Evolutionary conservation across 441 rosid species (phyloP), one percentile per base, ranked within the genome.

Genomic region (Manihot esculenta): DNA sequence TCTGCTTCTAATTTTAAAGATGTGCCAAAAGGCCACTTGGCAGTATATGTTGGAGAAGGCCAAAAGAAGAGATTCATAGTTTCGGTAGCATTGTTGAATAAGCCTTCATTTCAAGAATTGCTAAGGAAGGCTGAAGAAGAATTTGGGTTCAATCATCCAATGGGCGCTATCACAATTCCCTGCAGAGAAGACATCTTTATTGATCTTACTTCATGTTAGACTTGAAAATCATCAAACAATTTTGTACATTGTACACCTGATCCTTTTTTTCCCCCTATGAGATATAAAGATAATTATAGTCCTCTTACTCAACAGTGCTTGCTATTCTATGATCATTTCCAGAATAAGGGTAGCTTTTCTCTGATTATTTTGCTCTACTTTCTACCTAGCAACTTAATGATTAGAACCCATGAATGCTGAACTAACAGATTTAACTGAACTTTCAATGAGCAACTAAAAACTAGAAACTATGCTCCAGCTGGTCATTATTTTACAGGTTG

Each of bases 161-260:
- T 75, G 89, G 93, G 89, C 0, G 87, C 84, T 27, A 80, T 86
- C 14, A 85, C 87, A 8, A 80, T 87, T 72, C 96, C 91, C 11
- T 87, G 87, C 70, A 71, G 65, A n/a, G 84, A 83, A 89, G 87
- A 87, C 3, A 57, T 76, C 50, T 90, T 85, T 70, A 38, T 77
- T 63, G 69, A 76, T 23, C 76, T 80, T 78, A 80, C 79, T 20
- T 30, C 35, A 9, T 17, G 63, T 41, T 17, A 42, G 47, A 24
- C 4, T 13, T 23, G 18, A 12, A 5, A 53, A 17, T 18, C 21
- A 6, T 54, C 0, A n/a, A 20, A 11, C 59, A 55, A 23, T 55
- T 55, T 55, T 55, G 59, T 55, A 56, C 24, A 56, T 1, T 24
- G 2, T 23, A 24, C 0, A 56, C 18, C 11, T 56, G 0, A 30